Evolutionary conservation across 129 eudicot genomes (phyloP).

Genomic region (Calendula officinalis): DNA sequence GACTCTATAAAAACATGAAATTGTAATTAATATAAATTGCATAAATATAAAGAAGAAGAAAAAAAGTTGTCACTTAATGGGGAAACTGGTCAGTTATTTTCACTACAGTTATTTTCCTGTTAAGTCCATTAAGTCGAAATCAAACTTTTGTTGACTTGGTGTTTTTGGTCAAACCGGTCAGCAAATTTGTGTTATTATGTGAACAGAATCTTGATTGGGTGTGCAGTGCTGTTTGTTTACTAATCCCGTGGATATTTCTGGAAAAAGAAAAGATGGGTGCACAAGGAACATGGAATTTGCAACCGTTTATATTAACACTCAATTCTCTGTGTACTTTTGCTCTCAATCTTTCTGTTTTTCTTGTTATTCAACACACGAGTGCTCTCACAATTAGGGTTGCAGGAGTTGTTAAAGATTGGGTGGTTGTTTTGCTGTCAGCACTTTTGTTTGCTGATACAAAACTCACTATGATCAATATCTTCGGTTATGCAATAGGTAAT

Average conservation of each 20-base stretch:
- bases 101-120: too few species aligned
- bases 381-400: conserved; percentile 97
- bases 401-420: conserved; percentile 99
- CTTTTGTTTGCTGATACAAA: conserved; percentile 92
- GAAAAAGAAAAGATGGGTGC: conserved; percentile 94
- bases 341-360: conserved; percentile 88
- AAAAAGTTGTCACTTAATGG: too few species aligned
- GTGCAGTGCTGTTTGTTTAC: conserved; percentile 85
- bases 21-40: too few species aligned
- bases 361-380: conserved; percentile 91
- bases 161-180: too few species aligned
- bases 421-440: conserved; percentile 87
- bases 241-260: conserved; percentile 85
- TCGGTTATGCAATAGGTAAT: conserved; percentile 95
- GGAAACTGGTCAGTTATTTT: too few species aligned
- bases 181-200: conserved; percentile 13
- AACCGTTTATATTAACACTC: conserved; percentile 63
- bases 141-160: too few species aligned
- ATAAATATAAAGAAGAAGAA: too few species aligned
- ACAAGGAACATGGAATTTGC: conserved; percentile 68
- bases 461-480: conserved; percentile 74
- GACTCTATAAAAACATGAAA: too few species aligned
- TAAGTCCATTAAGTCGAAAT: too few species aligned
- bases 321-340: conserved; percentile 95
- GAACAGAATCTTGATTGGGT: conserved; percentile 34